Conservation (phyloP, 202 grass and related monocot species). For the Brachypodium distachyon region DNA sequence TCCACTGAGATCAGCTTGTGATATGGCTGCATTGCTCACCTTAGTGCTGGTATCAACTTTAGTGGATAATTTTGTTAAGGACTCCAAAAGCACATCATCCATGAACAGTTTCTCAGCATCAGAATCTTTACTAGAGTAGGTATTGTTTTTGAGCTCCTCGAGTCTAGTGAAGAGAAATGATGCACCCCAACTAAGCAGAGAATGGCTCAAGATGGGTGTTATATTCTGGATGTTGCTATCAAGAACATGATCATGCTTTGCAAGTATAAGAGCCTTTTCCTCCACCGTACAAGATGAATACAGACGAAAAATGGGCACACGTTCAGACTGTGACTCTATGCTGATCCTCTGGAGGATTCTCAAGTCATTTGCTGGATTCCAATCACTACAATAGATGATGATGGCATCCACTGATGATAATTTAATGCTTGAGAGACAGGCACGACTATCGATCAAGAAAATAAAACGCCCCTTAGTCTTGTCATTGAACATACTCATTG, state of each 20-base stretch:
- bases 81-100: constrained; percentile 41
- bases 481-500: constrained; percentile 88
- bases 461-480: constrained; percentile 69
- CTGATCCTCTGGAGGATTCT: constrained; percentile 67
- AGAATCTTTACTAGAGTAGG: constrained; percentile 25
- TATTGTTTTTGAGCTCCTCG: constrained; percentile 47
- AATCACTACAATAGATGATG: constrained; percentile 83
- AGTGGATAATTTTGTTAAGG: constrained; percentile 30
- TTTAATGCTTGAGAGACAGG: constrained; percentile 81
- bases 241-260: constrained; percentile 62
- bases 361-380: constrained; percentile 86
- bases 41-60: constrained; percentile 27
- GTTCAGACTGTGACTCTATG: constrained; percentile 50
- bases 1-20: constrained; percentile 49
- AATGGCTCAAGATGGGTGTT: constrained; percentile 56
- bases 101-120: constrained; percentile 33
- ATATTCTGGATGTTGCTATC: constrained; percentile 68
- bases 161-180: constrained; percentile 62
- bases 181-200: constrained; percentile 89
- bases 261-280: constrained; percentile 76
- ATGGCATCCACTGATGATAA: constrained; percentile 73
- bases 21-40: constrained; percentile 20
- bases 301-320: constrained; percentile 60
- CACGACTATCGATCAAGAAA: constrained; percentile 81
- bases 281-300: constrained; percentile 82